These are phyloP conservation scores for Coffea canephora DNA, from an alignment of 257 asterid species.

Conservation along the genomic window DNA sequence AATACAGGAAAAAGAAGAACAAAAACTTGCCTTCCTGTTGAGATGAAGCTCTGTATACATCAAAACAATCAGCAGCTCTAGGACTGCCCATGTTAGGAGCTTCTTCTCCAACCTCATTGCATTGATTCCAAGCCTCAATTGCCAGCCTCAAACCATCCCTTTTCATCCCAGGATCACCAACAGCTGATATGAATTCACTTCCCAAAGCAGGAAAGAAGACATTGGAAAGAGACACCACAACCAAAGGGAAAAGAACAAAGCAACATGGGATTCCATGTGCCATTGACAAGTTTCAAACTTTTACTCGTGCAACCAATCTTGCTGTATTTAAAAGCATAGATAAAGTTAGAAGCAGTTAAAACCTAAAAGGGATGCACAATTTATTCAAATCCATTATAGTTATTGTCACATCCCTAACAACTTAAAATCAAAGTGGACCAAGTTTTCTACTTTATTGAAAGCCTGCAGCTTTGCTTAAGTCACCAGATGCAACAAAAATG, in stretches of 20 bases:
- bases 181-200: constrained; percentile 48
- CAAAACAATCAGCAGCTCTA: constrained; percentile 81
- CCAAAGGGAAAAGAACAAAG: constrained; percentile 19
- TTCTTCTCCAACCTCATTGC: constrained; percentile 89
- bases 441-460: neutral
- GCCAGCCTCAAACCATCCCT: constrained; percentile 70
- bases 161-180: constrained; percentile 81
- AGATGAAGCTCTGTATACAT: constrained; percentile 49
- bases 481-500: neutral
- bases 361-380: neutral
- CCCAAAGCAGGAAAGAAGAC: constrained; percentile 18
- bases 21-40: constrained; percentile 33
- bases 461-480: neutral
- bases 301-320: neutral
- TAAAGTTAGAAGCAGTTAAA: constrained; percentile 4
- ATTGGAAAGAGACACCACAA: constrained; percentile 21
- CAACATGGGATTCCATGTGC: constrained; percentile 10
- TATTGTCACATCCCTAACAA: neutral
- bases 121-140: constrained; percentile 91
- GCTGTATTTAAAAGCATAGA: constrained; percentile 5
- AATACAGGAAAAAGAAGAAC: neutral
- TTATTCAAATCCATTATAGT: neutral
- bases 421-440: constrained; percentile 6
- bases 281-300: constrained; percentile 15
- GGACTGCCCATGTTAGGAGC: constrained; percentile 86